These are phyloP conservation scores for Cercospora sp. DNA, from an alignment of 2,329 filamentous ascomycete species.

Conservation along the genomic window DNA sequence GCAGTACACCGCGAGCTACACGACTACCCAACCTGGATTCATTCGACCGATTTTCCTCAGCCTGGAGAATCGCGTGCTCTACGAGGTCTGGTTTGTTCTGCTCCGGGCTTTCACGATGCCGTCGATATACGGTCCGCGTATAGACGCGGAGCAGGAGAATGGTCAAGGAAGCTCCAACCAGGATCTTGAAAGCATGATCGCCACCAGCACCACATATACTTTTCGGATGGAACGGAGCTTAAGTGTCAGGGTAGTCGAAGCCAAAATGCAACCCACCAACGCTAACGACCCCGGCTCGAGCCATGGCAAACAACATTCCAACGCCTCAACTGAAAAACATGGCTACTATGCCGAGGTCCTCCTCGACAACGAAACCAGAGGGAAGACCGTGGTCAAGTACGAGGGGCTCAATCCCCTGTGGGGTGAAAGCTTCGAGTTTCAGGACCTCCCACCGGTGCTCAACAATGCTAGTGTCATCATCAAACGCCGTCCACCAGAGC, in stretches of 20 bases:
- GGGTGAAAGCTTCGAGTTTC: conserved; percentile 77
- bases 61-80: conserved; percentile 82
- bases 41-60: conserved; percentile 88
- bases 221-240: conserved; percentile 66
- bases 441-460: conserved; percentile 67
- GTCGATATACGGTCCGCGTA: conserved; percentile 71
- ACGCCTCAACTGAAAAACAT: conserved; percentile 44
- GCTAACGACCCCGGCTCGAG: conserved; percentile 27
- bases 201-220: conserved; percentile 55
- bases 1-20: conserved; percentile 77
- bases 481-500: conserved; percentile 57
- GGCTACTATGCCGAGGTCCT: conserved; percentile 80
- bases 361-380: conserved; percentile 75
- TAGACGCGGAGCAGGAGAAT: conserved; percentile 29
- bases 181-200: conserved; percentile 30
- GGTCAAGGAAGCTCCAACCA: conserved; percentile 20
- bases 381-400: conserved; percentile 70
- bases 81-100: conserved; percentile 95
- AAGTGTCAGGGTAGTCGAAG: conserved; percentile 61
- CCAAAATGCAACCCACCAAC: conserved; percentile 52
- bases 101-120: conserved; percentile 88
- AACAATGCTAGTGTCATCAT: conserved; percentile 70
- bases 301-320: conserved; percentile 15
- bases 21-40: conserved; percentile 64
- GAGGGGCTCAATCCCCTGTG: conserved; percentile 76